Evolutionary conservation across 2,329 filamentous ascomycete genomes (phyloP).

Genomic region (Xylaria sp.): DNA sequence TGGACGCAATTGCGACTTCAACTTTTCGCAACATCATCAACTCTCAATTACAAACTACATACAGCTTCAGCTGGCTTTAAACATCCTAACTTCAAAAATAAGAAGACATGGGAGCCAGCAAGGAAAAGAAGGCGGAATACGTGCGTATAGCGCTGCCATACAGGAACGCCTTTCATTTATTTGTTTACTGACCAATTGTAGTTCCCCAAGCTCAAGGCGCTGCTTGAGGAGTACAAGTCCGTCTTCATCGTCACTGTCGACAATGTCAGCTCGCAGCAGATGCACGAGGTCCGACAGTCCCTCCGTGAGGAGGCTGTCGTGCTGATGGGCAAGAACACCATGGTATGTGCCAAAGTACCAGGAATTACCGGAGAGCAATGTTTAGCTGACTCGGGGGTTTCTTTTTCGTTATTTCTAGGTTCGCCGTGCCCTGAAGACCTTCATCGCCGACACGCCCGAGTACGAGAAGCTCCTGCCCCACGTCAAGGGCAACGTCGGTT

Average conservation of each 20-base stretch:
- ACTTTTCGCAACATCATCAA: conserved; percentile 36
- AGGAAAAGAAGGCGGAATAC: conserved; percentile 83
- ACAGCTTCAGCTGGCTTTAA: conserved; percentile 76
- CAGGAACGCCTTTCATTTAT: neutral
- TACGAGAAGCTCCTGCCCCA: conserved; percentile 97
- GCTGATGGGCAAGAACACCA: conserved; percentile 99
- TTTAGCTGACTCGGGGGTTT: conserved; percentile 8
- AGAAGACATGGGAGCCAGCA: conserved; percentile 99
- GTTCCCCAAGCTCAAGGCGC: conserved; percentile 99
- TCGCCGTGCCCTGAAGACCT: conserved; percentile 96
- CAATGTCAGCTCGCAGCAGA: conserved; percentile 99
- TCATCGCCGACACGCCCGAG: conserved; percentile 89
- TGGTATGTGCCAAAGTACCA: conserved; percentile 63
- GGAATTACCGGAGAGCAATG: neutral
- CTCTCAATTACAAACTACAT: conserved; percentile 39
- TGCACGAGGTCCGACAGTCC: conserved; percentile 98
- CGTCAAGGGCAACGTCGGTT: conserved; percentile 98
- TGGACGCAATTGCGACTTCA: conserved; percentile 30
- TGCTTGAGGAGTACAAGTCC: conserved; percentile 95
- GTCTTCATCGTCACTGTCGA: conserved; percentile 98
- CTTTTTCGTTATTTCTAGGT: conserved; percentile 64
- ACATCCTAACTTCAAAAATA: conserved; percentile 95
- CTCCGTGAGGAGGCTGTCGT: conserved; percentile 94
- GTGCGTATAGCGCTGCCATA: conserved; percentile 35
- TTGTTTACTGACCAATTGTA: conserved; percentile 60